Evolutionary conservation across 148 eudicot genomes (phyloP), one percentile per base, ranked within the genome.

Genomic region (Rhododendron molle): DNA sequence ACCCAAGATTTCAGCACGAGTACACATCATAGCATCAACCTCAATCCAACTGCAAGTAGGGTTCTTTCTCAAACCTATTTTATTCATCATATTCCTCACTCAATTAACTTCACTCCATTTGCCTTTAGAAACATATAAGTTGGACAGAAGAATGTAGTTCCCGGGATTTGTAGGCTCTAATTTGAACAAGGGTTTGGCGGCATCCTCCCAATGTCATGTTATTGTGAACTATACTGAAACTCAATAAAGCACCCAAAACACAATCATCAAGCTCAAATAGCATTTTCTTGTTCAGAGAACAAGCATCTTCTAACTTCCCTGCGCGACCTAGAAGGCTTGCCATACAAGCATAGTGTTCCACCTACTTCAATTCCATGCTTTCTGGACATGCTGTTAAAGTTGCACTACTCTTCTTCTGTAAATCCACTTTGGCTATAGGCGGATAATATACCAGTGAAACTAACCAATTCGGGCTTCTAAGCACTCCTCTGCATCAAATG

Each of bases 161-260:
- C 93, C 93, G 28, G 95, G 92, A 87, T 93, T 89, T 78, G 83
- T 80, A 16, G 95, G 95, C 83, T 93, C 93, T 52, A 93, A 84
- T 89, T 88, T 84, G 81, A 92, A 92, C 49, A 93, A 89, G 56
- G 77, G 69, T 73, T 86, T 38, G 65, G 94, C 93, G 34, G 93
- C 93, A 49, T 88, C 81, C 83, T 90, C 93, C 95, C 34, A 93
- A 79, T 50, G 36, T 60, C 30, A 88, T 54, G 81, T 93, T 89
- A 52, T 89, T 91, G 86, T 88, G 88, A n/a, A 85, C 90, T 83
- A 6, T 40, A 0, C 44, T 5, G 8, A 6, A 40, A 40, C 44
- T 40, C 44, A 40, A 40, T 40, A 40, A 40, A 40, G 44, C 44
- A 40, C 44, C 44, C 44, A 40, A 40, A 40, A 40, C 44, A 40